Evolutionary conservation across 2,329 filamentous ascomycete genomes (phyloP), one percentile per base, ranked within the genome.

Genomic region (Chrysoporthe cubensis): DNA sequence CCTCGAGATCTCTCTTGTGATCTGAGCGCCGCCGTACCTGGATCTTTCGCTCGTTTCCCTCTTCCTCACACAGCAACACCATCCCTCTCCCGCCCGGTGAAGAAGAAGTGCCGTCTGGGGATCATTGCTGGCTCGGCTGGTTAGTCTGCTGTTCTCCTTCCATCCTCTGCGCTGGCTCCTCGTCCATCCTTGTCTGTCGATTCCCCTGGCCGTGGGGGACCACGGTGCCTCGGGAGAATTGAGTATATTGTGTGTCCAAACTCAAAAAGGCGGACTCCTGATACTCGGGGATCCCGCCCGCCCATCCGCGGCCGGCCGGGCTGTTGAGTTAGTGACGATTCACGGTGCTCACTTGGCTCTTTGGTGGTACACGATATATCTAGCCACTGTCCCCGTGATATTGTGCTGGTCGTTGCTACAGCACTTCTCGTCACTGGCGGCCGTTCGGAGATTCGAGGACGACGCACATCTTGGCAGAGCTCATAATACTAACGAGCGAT

Each of bases 1-100:
- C 52, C 43, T 57, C n/a, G 26, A 21, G 46, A 66, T 61, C 62
- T 46, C 40, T 44, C 32, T 50, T 26, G 9, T 9, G 37, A 56
- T 62, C 60, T 66, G 43, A 58, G 34, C 32, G 43, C 60, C 50
- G 46, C 43, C 46, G 52, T 43, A 43, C 60, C 32, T 40, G 57
- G 37, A 26, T 52, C 40, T 60, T 14, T 21, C 32, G 34, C 54
- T 57, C 54, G 54, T 57, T 57, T 16, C 18, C 16, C 34, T 34
- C 50, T 7, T 21, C 11, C 26, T 54, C 4, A 52, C 21, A 54
- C 26, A 13, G 32, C 26, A 16, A 54, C n/a, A 34, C 16, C 1
- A 6, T 54, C 13, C 50, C 50, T 34, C 50, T 7, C 32, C 32
- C 50, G 32, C 16, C 50, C 26, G 3, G 21, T 54, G 50, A 16